phyloP scores from a whole-genome alignment of 164 flowering plant genomes.

The Pachysandra terminalis region DNA sequence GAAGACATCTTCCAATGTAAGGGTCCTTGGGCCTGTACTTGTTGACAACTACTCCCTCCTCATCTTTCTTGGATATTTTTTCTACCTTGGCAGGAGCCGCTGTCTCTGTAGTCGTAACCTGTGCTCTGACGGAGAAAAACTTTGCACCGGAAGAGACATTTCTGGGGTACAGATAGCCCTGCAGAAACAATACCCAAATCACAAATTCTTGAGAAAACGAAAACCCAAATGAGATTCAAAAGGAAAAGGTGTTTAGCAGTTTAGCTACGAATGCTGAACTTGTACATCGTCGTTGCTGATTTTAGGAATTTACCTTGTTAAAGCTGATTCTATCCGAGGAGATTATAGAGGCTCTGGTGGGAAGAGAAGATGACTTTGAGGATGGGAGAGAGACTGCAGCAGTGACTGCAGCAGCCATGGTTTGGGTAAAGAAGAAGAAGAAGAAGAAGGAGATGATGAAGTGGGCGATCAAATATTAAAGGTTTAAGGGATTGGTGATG shows the following conservation, averaged over 20 bases:
- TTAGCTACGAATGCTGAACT: too few relatives aligned
- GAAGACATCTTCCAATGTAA: constrained; percentile 75
- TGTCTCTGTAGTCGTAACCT: constrained; percentile 76
- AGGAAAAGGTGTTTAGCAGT: not conserved
- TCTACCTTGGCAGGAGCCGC: constrained; percentile 81
- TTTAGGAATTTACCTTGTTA: constrained; percentile 46
- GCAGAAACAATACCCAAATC: constrained; percentile 18
- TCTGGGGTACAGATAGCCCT: constrained; percentile 46
- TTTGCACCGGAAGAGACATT: constrained; percentile 46
- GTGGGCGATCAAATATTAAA: too few relatives aligned
- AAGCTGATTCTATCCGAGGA: constrained; percentile 58
- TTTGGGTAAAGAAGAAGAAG: constrained; percentile 1
- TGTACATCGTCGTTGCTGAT: not conserved
- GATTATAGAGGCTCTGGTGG: constrained; percentile 47
- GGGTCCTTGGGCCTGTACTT: constrained; percentile 86
- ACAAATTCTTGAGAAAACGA: not conserved
- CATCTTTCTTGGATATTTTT: constrained; percentile 76
- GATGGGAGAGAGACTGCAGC: constrained; percentile 81
- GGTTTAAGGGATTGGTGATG: too few relatives aligned
- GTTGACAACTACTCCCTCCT: constrained; percentile 85
- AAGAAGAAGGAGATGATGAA: not conserved
- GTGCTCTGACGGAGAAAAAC: constrained; percentile 67
- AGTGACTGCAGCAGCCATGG: constrained; percentile 77
- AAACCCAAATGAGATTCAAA: not conserved
- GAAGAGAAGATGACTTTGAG: constrained; percentile 60